Evolutionary conservation across 2,329 filamentous ascomycete genomes (phyloP).

Genomic region (Verticillium longisporum): DNA sequence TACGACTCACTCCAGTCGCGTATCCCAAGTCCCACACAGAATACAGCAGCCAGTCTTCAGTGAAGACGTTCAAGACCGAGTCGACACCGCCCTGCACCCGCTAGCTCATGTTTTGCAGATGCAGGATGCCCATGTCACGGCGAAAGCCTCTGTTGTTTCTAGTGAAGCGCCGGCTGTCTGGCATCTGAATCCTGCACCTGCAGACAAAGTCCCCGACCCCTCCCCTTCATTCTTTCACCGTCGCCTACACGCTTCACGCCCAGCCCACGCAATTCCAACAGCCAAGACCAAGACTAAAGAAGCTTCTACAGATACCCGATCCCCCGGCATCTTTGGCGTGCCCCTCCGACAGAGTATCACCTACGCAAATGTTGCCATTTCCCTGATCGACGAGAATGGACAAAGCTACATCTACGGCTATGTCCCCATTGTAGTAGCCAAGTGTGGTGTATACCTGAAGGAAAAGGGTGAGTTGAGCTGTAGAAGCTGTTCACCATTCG

Average conservation of each 20-base stretch:
- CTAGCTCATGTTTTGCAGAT: constrained; percentile 4
- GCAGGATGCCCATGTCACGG: constrained; percentile 8
- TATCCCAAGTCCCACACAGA: background rate
- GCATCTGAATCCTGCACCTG: background rate
- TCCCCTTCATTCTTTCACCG: background rate
- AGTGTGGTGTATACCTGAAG: constrained; percentile 95
- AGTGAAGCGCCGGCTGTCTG: constrained; percentile 9
- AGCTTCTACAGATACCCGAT: constrained; percentile 32
- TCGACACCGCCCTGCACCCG: constrained; percentile 6
- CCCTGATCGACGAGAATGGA: constrained; percentile 83
- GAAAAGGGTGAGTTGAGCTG: constrained; percentile 71
- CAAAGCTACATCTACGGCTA: constrained; percentile 98
- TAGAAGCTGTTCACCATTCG: background rate
- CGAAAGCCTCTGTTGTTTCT: constrained; percentile 6
- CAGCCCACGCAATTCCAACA: background rate
- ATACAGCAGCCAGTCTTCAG: constrained; percentile 8
- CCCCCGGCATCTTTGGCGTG: constrained; percentile 86
- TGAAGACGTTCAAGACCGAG: constrained; percentile 8
- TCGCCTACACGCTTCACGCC: background rate
- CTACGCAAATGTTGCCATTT: constrained; percentile 97
- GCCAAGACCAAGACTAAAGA: constrained; percentile 11
- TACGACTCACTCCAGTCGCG: constrained; percentile 34
- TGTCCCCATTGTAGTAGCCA: constrained; percentile 95
- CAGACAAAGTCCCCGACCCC: background rate
- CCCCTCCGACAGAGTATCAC: constrained; percentile 90